Evolutionary conservation across 208 protist genomes (phyloP), one percentile per base, ranked within the genome.

Genomic region (Acanthamoeba royreba): DNA sequence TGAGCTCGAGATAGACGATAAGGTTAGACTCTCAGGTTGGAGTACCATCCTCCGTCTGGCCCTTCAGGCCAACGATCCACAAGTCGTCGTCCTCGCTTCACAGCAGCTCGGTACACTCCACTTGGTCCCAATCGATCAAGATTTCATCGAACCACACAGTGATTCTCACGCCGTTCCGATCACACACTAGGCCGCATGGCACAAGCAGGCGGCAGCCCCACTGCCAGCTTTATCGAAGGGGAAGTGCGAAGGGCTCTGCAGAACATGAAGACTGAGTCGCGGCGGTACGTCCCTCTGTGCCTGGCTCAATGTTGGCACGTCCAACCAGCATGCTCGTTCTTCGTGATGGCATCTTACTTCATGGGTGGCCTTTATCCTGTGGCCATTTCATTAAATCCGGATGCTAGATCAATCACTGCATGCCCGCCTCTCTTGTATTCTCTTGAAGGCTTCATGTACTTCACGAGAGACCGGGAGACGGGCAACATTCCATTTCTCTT

Each of bases 181-280:
- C n/a, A n/a, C 96, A 0, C 96, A 15, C 55, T 98, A 93, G 91
- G 91, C 28, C 94, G 95, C 43, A 79, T 98, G 42, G 97, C 97
- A 8, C 92, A 96, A 19, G 92, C 93, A 13, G 96, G 95, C 35
- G 96, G 97, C 25, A 96, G 97, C 38, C 93, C 98, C 5, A 97
- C 97, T 3, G 94, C 96, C 5, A 97, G 98, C 47, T 97, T 97
- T 92, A 38, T 92, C n/a, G 97, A 98, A 45, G 97, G 97, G 92
- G 97, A 98, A 93, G 87, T 98, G 3, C 96, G 96, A 58, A 69
- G 97, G 15, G 95, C 97, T 8, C 81, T 98, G 0, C 97, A 98
- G 43, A 98, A 96, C 94, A 92, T 98, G 25, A 38, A 97, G 72
- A 72, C 49, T 5, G 95, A 93, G 2, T 38, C 81, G 42, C 93